Base-by-base conservation (phyloP, 2,329 filamentous ascomycete species). In the Xylariaceae sp. region DNA sequence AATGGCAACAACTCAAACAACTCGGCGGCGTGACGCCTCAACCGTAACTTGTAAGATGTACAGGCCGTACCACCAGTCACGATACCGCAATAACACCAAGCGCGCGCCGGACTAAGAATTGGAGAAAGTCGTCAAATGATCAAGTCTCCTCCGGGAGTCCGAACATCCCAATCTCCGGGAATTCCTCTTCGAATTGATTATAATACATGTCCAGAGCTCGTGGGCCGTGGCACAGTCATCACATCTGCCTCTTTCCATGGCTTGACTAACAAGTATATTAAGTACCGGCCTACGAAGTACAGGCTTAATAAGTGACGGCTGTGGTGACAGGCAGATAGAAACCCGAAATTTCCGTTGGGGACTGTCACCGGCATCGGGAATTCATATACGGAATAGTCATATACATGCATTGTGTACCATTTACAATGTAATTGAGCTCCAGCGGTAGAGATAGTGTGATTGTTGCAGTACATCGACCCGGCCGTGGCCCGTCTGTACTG, bases 111-210 rank as follows among this genome's bases (percentile, higher is more conserved):
- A 59, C 52, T 47, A 43, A 37, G 52, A 53, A 54, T 51, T 56
- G 48, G 56, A 51, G 49, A 54, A 56, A 47, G 37, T 44, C 6
- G 59, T 54, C 57, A 61, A 58, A 55, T 59, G 51, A 60, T 60
- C 55, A 47, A 19, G 52, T 32, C 47, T 51, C 26, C 5, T 26
- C 54, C 50, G 55, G 42, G 41, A 54, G 53, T 51, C 50, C 51
- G 47, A 49, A 49, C 44, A 52, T 51, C 47, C 37, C 40, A 60
- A 61, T 61, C 37, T 62, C 62, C 59, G 56, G 39, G 32, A 46
- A 54, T 60, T 58, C 52, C 54, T 58, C 57, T 60, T 58, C 56
- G 53, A n/a, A 57, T 45, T 56, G 52, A 57, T 49, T 54, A 46
- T 30, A 55, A 44, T 57, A 53, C 48, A 47, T 49, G 43, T 47